These are phyloP conservation scores for Hysterium pulicare DNA, from an alignment of 2,329 filamentous ascomycete species.

Conservation along the genomic window DNA sequence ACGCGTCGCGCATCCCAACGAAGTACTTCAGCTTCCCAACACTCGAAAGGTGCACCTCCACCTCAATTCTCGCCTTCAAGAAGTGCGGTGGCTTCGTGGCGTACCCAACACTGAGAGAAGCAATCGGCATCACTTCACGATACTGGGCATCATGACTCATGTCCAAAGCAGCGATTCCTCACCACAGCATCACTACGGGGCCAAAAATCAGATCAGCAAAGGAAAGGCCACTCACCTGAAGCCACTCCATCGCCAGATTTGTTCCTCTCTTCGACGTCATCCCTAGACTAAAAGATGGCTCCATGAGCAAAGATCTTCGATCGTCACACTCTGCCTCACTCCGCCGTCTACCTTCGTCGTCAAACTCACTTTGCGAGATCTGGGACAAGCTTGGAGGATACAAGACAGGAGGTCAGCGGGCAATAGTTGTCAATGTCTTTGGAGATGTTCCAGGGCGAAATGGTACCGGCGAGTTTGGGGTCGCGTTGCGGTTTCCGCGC, in stretches of 20 bases:
- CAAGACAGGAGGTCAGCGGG: constrained; percentile 51
- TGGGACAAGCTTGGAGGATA: constrained; percentile 41
- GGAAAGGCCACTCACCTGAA: constrained; percentile 11
- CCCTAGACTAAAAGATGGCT: constrained; percentile 44
- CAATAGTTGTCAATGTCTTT: constrained; percentile 58
- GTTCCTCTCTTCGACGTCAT: constrained; percentile 47
- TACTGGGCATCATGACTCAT: too few species aligned
- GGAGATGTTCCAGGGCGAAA: constrained; percentile 57
- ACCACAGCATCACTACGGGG: background rate
- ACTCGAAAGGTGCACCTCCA: constrained; percentile 29
- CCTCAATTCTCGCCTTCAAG: constrained; percentile 30
- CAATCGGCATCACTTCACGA: background rate
- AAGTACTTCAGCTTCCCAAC: constrained; percentile 33
- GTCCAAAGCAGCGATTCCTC: too few species aligned
- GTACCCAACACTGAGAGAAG: constrained; percentile 26
- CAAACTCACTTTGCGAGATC: constrained; percentile 46
- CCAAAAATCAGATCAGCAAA: background rate
- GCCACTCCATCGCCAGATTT: constrained; percentile 51
- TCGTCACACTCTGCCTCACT: constrained; percentile 47
- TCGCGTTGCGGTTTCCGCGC: constrained; percentile 53
- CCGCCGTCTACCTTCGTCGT: constrained; percentile 49
- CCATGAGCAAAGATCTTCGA: constrained; percentile 47
- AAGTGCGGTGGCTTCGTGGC: constrained; percentile 41
- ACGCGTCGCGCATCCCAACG: constrained; percentile 18
- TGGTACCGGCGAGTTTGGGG: constrained; percentile 46